A percentile compares a stretch with the other conserved stretches of the same genome.
phyloP scores from a whole-genome alignment of 2,329 filamentous ascomycete species.

The Sodiomyces alkalinus region DNA sequence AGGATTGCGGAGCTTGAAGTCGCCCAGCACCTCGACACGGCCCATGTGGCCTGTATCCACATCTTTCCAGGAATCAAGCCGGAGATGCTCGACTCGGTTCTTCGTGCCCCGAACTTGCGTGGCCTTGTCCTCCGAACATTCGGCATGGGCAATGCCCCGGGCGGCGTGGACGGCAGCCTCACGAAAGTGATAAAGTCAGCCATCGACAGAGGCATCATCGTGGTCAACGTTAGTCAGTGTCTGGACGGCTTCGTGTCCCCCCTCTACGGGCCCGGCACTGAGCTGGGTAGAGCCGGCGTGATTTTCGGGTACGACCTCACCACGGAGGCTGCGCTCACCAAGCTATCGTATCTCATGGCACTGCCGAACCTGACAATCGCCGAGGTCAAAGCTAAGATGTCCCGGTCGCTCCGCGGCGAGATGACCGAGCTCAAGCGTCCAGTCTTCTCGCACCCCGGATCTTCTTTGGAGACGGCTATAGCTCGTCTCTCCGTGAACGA shows the following conservation, averaged over 20 bases:
- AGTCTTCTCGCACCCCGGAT: constrained; percentile 60
- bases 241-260: constrained; percentile 61
- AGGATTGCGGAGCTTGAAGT: constrained; percentile 60
- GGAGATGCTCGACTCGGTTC: constrained; percentile 80
- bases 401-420: constrained; percentile 64
- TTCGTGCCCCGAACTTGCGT: constrained; percentile 59
- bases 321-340: constrained; percentile 79
- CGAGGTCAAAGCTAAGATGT: constrained; percentile 58
- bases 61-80: constrained; percentile 88
- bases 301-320: constrained; percentile 84
- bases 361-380: constrained; percentile 44
- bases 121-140: constrained; percentile 85
- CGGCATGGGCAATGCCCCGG: constrained; percentile 82
- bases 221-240: constrained; percentile 89
- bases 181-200: constrained; percentile 64
- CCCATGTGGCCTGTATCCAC: constrained; percentile 78
- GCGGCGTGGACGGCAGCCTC: constrained; percentile 63
- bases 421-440: constrained; percentile 62
- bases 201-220: constrained; percentile 64
- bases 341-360: constrained; percentile 74
- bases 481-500: constrained; percentile 30
- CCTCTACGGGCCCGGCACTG: constrained; percentile 63
- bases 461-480: constrained; percentile 25
- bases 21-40: constrained; percentile 62
- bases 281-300: constrained; percentile 68